phyloP scores from a whole-genome alignment of 2,329 filamentous ascomycete species.

The Venturia aucupariae region DNA sequence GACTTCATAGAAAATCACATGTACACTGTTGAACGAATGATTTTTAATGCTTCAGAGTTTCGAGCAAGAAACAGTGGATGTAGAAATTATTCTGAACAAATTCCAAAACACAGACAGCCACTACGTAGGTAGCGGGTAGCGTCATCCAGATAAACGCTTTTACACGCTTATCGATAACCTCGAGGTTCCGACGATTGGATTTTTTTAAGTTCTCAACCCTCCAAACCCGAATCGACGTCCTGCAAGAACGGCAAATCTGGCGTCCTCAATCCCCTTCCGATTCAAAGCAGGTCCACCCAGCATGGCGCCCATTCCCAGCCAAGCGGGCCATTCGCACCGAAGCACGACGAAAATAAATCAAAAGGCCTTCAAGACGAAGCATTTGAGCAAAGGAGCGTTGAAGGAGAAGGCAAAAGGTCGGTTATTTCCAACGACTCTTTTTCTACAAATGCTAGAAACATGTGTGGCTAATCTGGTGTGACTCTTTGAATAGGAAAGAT shows the following conservation, averaged over 20 bases:
- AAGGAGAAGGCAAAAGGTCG: conserved; percentile 81
- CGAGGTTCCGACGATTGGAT: not conserved
- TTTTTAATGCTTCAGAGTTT: too few relatives aligned
- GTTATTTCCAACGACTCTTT: not conserved
- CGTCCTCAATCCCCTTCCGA: conserved; percentile 51
- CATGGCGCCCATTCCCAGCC: conserved; percentile 59
- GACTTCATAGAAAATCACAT: not conserved
- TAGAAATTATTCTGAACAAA: too few relatives aligned
- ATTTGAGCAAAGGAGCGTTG: conserved; percentile 78
- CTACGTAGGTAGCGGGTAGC: too few relatives aligned
- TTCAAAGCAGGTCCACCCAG: conserved; percentile 68
- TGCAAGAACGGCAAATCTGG: conserved; percentile 6
- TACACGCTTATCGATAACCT: conserved; percentile 4
- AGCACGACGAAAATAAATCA: conserved; percentile 82
- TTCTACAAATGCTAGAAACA: too few relatives aligned
- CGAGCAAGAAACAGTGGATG: too few relatives aligned
- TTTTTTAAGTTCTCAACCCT: not conserved
- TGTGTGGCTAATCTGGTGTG: conserved; percentile 11
- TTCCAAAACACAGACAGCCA: too few relatives aligned
- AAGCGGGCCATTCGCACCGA: conserved; percentile 67
- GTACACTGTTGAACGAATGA: too few relatives aligned
- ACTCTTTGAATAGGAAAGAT: conserved; percentile 56
- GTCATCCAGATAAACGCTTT: too few relatives aligned
- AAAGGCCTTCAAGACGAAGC: conserved; percentile 88
- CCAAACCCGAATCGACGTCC: not conserved